phyloP scores from a whole-genome alignment of 768 basidiomycete species.

The Collybia nuda region DNA sequence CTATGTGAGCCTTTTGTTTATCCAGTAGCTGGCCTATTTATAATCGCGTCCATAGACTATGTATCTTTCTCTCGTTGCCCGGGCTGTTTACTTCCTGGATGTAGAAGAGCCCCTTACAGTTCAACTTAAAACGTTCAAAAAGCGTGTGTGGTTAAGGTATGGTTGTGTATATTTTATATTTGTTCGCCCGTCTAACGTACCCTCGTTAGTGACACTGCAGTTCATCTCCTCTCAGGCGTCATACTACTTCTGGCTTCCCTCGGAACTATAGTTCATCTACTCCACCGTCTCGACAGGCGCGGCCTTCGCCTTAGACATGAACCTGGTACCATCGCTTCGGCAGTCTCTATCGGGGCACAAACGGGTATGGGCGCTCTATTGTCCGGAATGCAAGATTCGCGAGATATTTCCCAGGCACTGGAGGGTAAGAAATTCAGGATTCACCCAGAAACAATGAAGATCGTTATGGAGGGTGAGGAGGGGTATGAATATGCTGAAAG shows the following conservation, averaged over 20 bases:
- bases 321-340: constrained; percentile 57
- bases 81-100: constrained; percentile 49
- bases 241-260: constrained; percentile 46
- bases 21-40: not conserved
- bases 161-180: not conserved
- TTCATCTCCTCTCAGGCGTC: constrained; percentile 40
- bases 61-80: constrained; percentile 50
- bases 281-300: constrained; percentile 43
- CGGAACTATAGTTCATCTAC: constrained; percentile 42
- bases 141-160: constrained; percentile 51
- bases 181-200: not conserved
- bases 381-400: constrained; percentile 34
- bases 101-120: constrained; percentile 32
- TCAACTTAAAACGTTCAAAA: constrained; percentile 41
- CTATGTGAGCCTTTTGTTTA: constrained; percentile 41
- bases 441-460: constrained; percentile 46
- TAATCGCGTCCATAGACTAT: constrained; percentile 26
- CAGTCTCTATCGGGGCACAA: constrained; percentile 52
- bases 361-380: constrained; percentile 47
- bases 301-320: constrained; percentile 44
- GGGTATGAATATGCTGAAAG: constrained; percentile 42
- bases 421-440: constrained; percentile 49
- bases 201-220: constrained; percentile 33
- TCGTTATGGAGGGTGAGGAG: constrained; percentile 53
- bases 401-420: constrained; percentile 41